Conservation (phyloP, 495 filamentous ascomycete species). For the Aspergillus incahuasiensis region DNA sequence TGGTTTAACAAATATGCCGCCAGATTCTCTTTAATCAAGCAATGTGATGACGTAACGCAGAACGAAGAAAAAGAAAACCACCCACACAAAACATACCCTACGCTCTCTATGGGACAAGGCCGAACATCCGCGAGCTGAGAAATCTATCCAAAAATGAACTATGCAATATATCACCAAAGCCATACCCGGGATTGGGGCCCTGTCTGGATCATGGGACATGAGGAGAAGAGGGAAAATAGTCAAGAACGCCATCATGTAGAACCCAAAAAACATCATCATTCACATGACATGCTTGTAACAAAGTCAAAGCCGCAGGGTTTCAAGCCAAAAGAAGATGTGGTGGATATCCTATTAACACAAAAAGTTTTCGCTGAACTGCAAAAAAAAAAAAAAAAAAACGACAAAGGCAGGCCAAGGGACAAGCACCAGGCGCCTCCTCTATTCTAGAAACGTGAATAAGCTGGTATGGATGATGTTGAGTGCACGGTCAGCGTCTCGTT, state of each 20-base stretch:
- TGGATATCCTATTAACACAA: conserved; percentile 15
- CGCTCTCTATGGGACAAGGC: background rate
- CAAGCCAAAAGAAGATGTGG: conserved; percentile 1
- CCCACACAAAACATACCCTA: background rate
- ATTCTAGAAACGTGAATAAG: conserved; percentile 66
- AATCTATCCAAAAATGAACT: conserved; percentile 18
- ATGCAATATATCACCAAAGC: conserved; percentile 6
- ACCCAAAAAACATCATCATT: conserved; percentile 11
- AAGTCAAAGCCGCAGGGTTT: conserved; percentile 3
- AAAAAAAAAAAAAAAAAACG: background rate
- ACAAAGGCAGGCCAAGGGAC: background rate
- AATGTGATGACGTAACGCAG: background rate
- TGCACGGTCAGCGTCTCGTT: conserved; percentile 80
- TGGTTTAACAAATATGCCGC: background rate
- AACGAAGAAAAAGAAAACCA: no score
- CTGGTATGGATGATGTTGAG: conserved; percentile 93
- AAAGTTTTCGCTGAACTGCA: conserved; percentile 7
- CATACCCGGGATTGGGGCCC: no score
- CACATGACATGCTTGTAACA: conserved; percentile 18
- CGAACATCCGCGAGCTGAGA: background rate
- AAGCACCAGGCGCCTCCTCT: conserved; percentile 10
- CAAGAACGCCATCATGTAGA: conserved; percentile 12
- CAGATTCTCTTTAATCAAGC: background rate
- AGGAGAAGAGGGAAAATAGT: conserved; percentile 2
- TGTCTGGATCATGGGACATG: no score